Percentiles rank a stretch among this genome's conserved stretches.
Evolutionary conservation across 192 early-diverging fungal species (phyloP).

Genomic region (Backusella liffmaniae): DNA sequence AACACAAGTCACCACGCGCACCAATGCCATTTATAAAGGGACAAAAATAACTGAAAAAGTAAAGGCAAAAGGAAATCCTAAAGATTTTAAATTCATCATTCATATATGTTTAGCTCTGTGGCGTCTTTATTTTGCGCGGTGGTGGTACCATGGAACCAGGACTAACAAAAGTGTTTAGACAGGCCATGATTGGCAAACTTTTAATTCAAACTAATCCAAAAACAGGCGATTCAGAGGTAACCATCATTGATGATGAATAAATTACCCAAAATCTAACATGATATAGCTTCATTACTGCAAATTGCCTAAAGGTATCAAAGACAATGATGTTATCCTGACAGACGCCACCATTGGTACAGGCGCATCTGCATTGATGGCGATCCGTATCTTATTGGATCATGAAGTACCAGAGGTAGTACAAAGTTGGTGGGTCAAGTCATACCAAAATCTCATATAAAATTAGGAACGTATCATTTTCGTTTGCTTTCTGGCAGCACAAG

Average conservation of each 20-base stretch:
- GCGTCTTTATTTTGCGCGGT: conserved; percentile 82
- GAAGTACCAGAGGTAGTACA: conserved; percentile 65
- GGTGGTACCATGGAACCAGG: conserved; percentile 91
- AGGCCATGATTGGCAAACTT: conserved; percentile 85
- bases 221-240: conserved; percentile 75
- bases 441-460: too few species aligned
- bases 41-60: conserved; percentile 18
- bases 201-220: conserved; percentile 80
- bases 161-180: conserved; percentile 74
- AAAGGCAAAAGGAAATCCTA: background rate
- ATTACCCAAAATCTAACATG: background rate
- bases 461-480: conserved; percentile 78
- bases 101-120: conserved; percentile 51
- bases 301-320: conserved; percentile 62
- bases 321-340: conserved; percentile 69
- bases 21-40: conserved; percentile 14
- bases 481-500: conserved; percentile 75
- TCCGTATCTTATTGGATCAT: conserved; percentile 90
- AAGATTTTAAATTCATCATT: background rate
- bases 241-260: too few species aligned
- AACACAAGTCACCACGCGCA: conserved; percentile 17
- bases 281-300: conserved; percentile 79
- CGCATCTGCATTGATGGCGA: conserved; percentile 94
- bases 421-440: too few species aligned
- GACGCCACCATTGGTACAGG: conserved; percentile 90